phyloP scores from a whole-genome alignment of 2,329 filamentous ascomycete genomes.

The Monosporascus ibericus region DNA sequence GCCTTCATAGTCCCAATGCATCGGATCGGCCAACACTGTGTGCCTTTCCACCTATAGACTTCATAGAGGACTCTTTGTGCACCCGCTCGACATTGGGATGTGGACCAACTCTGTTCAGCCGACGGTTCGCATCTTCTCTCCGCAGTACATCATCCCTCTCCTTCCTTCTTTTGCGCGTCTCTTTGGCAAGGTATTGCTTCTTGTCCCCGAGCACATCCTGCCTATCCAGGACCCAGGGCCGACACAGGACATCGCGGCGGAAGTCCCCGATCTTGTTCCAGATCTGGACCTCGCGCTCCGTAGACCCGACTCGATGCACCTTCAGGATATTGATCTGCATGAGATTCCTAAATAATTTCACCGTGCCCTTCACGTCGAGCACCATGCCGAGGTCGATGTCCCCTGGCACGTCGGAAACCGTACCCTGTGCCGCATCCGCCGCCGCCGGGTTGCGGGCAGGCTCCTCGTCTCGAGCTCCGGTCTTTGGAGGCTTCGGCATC shows the following conservation, averaged over 20 bases:
- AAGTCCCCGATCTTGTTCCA: slow-evolving; percentile 53
- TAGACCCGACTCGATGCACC: slow-evolving; percentile 41
- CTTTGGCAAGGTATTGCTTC: slow-evolving; percentile 35
- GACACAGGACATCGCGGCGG: slow-evolving; percentile 40
- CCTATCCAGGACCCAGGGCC: slow-evolving; percentile 48
- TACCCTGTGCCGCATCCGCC: neutral
- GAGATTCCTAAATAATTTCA: slow-evolving; percentile 40
- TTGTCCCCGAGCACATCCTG: slow-evolving; percentile 45
- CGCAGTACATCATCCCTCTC: slow-evolving; percentile 7
- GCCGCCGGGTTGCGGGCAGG: neutral
- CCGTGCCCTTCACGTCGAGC: slow-evolving; percentile 50
- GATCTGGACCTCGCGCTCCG: slow-evolving; percentile 50
- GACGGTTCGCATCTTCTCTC: neutral
- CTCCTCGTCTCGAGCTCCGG: neutral
- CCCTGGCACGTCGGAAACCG: slow-evolving; percentile 5
- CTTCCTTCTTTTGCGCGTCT: slow-evolving; percentile 15
- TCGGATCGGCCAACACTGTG: slow-evolving; percentile 22
- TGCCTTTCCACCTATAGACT: slow-evolving; percentile 6
- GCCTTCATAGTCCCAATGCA: slow-evolving; percentile 26
- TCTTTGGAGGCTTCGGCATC: slow-evolving; percentile 13
- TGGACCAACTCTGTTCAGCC: neutral
- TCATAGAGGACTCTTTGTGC: slow-evolving; percentile 13
- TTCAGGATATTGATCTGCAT: slow-evolving; percentile 49
- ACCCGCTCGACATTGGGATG: slow-evolving; percentile 3
- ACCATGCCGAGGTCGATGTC: slow-evolving; percentile 44